These are phyloP conservation scores for Picocystis salinarum DNA, from an alignment of 139 green algal species.

Conservation along the genomic window DNA sequence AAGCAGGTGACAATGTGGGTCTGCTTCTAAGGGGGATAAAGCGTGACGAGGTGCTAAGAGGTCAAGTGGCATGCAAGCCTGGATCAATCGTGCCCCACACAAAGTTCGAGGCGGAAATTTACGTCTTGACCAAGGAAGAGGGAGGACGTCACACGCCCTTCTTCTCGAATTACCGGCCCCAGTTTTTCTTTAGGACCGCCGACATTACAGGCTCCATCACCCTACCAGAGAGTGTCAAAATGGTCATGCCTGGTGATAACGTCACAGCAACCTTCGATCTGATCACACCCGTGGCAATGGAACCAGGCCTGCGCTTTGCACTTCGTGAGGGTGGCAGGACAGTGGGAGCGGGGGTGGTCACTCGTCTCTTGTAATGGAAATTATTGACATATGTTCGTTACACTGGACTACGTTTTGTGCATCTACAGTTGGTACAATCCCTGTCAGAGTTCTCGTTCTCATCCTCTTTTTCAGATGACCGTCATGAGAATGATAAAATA, in stretches of 20 bases:
- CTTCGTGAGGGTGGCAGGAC: conserved; percentile 85
- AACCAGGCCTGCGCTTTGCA: conserved; percentile 80
- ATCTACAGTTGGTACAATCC: no score
- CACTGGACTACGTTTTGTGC: no score
- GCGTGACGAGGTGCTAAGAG: conserved; percentile 63
- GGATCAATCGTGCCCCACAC: conserved; percentile 51
- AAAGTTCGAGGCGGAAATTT: conserved; percentile 76
- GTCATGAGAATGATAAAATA: no score
- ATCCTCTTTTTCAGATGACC: no score
- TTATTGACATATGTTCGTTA: no score
- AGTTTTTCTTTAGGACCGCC: conserved; percentile 95
- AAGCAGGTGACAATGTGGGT: conserved; percentile 92
- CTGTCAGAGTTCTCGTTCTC: no score
- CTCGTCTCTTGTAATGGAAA: not conserved
- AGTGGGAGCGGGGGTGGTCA: conserved; percentile 84
- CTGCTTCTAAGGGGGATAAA: conserved; percentile 90
- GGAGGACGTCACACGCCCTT: conserved; percentile 94
- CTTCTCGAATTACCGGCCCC: conserved; percentile 90
- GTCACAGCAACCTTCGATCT: conserved; percentile 73
- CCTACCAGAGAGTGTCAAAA: conserved; percentile 63
- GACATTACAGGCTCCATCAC: conserved; percentile 74
- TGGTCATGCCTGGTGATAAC: conserved; percentile 99
- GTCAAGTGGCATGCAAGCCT: conserved; percentile 65
- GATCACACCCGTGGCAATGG: conserved; percentile 39
- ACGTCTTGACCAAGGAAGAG: conserved; percentile 94